These are phyloP conservation scores for Pyrenochaeta sp. DNA, from an alignment of 2,329 filamentous ascomycete species.

Conservation along the genomic window DNA sequence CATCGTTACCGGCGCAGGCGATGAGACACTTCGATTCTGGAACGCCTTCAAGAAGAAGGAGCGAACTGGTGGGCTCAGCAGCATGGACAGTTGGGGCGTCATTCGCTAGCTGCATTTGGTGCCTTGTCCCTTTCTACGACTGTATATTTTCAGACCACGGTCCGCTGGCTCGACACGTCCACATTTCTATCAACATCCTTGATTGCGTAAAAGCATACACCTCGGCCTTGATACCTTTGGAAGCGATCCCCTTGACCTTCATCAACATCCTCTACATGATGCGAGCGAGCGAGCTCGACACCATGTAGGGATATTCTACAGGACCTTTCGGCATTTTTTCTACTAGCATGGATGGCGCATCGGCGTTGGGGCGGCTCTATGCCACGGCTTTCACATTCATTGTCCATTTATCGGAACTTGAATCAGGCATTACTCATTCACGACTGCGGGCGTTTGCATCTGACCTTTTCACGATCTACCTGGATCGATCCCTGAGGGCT, in stretches of 20 bases:
- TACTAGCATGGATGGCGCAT: constrained; percentile 10
- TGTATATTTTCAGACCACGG: background rate
- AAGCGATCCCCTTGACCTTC: no score
- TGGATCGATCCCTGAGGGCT: constrained; percentile 27
- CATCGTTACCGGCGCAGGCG: constrained; percentile 93
- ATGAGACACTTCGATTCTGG: constrained; percentile 97
- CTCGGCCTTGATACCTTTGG: no score
- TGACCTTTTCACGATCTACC: constrained; percentile 29
- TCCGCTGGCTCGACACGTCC: background rate
- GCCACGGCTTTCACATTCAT: constrained; percentile 9
- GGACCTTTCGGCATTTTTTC: background rate
- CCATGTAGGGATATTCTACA: no score
- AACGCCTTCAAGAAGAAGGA: constrained; percentile 89
- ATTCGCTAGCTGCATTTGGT: constrained; percentile 64
- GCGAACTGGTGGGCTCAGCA: constrained; percentile 64
- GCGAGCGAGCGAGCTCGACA: no score
- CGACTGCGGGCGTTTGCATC: background rate
- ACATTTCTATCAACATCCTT: background rate
- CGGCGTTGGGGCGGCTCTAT: constrained; percentile 11
- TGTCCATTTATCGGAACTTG: constrained; percentile 1
- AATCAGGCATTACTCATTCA: background rate
- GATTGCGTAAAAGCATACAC: no score
- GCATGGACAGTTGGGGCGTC: constrained; percentile 79
- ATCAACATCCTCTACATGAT: no score
- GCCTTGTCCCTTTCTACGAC: background rate